These are phyloP conservation scores for Nymphaea thermarum DNA, from an alignment of 164 flowering plant species.

Conservation along the genomic window DNA sequence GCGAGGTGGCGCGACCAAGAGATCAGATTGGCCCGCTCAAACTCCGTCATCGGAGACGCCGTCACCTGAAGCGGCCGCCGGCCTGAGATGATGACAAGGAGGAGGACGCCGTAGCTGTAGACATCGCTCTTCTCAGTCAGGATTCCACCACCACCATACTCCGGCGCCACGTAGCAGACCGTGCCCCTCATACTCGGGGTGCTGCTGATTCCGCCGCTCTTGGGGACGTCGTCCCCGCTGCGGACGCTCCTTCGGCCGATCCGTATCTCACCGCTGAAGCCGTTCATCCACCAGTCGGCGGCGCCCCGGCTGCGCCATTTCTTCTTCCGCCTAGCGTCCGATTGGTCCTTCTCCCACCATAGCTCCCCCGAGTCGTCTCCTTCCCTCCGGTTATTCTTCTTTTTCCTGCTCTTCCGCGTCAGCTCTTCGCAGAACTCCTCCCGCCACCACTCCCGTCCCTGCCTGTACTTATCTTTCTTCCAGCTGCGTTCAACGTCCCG, in stretches of 20 bases:
- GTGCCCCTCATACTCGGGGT: slow-evolving; percentile 99
- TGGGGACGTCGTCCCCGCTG: slow-evolving; percentile 53
- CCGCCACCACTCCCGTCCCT: slow-evolving; percentile 89
- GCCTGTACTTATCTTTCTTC: slow-evolving; percentile 49
- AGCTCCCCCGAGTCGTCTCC: slow-evolving; percentile 18
- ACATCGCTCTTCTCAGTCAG: slow-evolving; percentile 84
- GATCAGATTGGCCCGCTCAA: slow-evolving; percentile 77
- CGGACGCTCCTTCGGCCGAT: slow-evolving; percentile 23
- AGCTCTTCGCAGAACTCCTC: slow-evolving; percentile 87
- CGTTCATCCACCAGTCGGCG: slow-evolving; percentile 85
- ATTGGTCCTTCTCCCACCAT: slow-evolving; percentile 61
- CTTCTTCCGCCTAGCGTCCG: slow-evolving; percentile 8
- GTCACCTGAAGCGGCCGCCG: slow-evolving; percentile 81
- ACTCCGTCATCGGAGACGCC: slow-evolving; percentile 89
- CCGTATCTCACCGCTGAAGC: slow-evolving; percentile 61
- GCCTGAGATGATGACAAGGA: slow-evolving; percentile 80
- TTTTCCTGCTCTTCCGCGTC: slow-evolving; percentile 43
- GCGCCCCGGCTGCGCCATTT: slow-evolving; percentile 35
- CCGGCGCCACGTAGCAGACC: slow-evolving; percentile 92
- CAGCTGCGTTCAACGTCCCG: slow-evolving; percentile 40
- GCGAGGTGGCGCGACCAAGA: slow-evolving; percentile 93
- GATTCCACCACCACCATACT: slow-evolving; percentile 56
- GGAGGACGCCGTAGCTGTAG: slow-evolving; percentile 81
- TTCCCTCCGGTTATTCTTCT: slow-evolving; percentile 6
- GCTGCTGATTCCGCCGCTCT: slow-evolving; percentile 83